These are phyloP conservation scores for Globisporangium nunn DNA, from an alignment of 352 stramenopile genomes.

Conservation along the genomic window DNA sequence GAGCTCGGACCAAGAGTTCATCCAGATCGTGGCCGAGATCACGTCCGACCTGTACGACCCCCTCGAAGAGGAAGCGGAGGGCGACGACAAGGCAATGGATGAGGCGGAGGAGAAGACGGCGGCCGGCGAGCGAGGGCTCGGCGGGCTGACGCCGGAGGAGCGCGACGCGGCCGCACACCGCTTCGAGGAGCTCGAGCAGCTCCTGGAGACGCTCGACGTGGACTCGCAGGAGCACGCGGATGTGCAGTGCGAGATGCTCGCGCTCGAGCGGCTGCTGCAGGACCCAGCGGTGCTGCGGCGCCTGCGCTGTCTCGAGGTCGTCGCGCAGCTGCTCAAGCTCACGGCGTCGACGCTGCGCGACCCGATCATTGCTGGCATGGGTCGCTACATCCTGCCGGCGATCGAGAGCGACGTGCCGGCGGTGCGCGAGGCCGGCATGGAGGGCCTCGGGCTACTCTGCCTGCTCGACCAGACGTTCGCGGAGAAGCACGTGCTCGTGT, in stretches of 20 bases:
- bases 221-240: conserved; percentile 55
- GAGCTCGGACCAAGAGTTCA: conserved; percentile 72
- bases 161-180: conserved; percentile 37
- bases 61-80: conserved; percentile 30
- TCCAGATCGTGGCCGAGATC: conserved; percentile 71
- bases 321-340: conserved; percentile 64
- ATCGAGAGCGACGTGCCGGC: conserved; percentile 74
- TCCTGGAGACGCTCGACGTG: conserved; percentile 44
- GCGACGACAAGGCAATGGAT: conserved; percentile 12
- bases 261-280: conserved; percentile 58
- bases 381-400: conserved; percentile 65
- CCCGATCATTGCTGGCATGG: conserved; percentile 55
- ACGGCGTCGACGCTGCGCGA: conserved; percentile 64
- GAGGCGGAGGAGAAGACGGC: conserved; percentile 13
- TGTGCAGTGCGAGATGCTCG: conserved; percentile 57
- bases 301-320: conserved; percentile 67
- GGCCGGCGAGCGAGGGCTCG: conserved; percentile 8
- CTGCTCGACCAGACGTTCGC: conserved; percentile 65
- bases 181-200: conserved; percentile 63
- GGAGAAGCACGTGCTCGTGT: conserved; percentile 63
- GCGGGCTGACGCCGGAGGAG: conserved; percentile 44
- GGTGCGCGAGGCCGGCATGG: conserved; percentile 61
- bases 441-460: conserved; percentile 66
- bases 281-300: conserved; percentile 63
- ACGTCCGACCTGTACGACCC: conserved; percentile 72